phyloP scores from a whole-genome alignment of 441 rosid genomes.

The Eruca vesicaria region DNA sequence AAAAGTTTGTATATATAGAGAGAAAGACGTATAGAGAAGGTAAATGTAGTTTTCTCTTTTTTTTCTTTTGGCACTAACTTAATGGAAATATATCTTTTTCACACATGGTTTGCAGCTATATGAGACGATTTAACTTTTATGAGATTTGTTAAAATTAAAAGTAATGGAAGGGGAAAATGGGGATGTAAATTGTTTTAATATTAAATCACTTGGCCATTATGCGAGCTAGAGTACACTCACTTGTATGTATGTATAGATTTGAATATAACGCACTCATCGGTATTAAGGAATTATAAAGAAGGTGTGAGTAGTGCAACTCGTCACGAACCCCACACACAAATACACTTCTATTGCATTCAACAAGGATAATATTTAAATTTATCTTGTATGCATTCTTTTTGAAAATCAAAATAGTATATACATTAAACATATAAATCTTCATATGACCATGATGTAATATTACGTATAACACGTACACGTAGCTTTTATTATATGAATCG shows the following conservation, averaged over 20 bases:
- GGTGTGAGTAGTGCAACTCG: slow-evolving; percentile 37
- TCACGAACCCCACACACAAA: slow-evolving; percentile 37
- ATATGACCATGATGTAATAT: slow-evolving; percentile 22
- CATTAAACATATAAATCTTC: background rate
- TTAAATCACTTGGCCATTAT: slow-evolving; percentile 32
- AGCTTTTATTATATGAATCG: background rate
- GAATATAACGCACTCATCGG: slow-evolving; percentile 33
- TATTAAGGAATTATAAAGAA: slow-evolving; percentile 11
- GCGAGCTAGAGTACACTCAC: slow-evolving; percentile 32
- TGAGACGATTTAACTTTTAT: slow-evolving; percentile 21
- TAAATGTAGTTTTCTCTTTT: slow-evolving; percentile 15
- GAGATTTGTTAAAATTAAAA: slow-evolving; percentile 15
- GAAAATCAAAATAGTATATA: slow-evolving; percentile 9
- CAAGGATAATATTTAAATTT: slow-evolving; percentile 7
- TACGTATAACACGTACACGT: slow-evolving; percentile 3
- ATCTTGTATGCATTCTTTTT: slow-evolving; percentile 19
- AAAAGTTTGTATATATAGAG: slow-evolving; percentile 33
- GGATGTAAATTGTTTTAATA: background rate
- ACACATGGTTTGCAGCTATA: slow-evolving; percentile 33
- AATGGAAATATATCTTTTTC: slow-evolving; percentile 25
- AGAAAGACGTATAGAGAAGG: slow-evolving; percentile 44
- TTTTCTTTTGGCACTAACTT: slow-evolving; percentile 4
- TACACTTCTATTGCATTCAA: slow-evolving; percentile 29
- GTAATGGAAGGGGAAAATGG: slow-evolving; percentile 7
- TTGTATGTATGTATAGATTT: background rate